Conservation (phyloP, 2,329 filamentous ascomycete genomes). For the Paramyrothecium sp. region DNA sequence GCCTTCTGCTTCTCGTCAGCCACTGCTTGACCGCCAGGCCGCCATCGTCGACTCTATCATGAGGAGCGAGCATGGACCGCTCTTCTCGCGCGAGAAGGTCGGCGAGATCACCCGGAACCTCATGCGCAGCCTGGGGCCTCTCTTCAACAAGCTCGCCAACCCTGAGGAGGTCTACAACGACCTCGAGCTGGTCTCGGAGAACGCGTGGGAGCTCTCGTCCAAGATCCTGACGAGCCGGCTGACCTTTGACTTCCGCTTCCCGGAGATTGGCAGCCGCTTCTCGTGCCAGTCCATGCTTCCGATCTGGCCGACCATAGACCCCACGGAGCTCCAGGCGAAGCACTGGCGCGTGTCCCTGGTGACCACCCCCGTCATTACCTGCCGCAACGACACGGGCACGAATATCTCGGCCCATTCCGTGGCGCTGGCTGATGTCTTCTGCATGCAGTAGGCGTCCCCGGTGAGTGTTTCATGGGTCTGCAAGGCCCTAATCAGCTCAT, state of each 20-base stretch:
- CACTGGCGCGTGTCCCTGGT: constrained; percentile 54
- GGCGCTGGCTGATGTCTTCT: constrained; percentile 44
- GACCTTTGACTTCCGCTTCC: constrained; percentile 48
- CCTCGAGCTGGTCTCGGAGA: constrained; percentile 37
- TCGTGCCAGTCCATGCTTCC: constrained; percentile 44
- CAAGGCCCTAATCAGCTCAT: too few species aligned
- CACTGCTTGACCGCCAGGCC: constrained; percentile 36
- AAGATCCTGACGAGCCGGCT: constrained; percentile 44
- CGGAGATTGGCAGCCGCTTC: constrained; percentile 49
- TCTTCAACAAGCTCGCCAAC: constrained; percentile 33
- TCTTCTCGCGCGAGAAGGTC: constrained; percentile 30
- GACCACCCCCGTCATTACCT: constrained; percentile 53
- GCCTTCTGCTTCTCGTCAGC: constrained; percentile 32
- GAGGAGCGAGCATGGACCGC: constrained; percentile 23
- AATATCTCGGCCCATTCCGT: constrained; percentile 44
- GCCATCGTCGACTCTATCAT: constrained; percentile 36
- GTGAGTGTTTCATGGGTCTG: not conserved
- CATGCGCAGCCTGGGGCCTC: constrained; percentile 33
- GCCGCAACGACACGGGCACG: constrained; percentile 48
- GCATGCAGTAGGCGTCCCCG: constrained; percentile 38
- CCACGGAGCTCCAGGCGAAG: constrained; percentile 43
- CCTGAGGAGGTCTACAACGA: constrained; percentile 38
- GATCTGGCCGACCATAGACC: constrained; percentile 40
- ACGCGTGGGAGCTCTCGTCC: constrained; percentile 43
- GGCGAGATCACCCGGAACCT: constrained; percentile 42